phyloP scores from a whole-genome alignment of 805 yeast species.

The Candida adriatica region DNA sequence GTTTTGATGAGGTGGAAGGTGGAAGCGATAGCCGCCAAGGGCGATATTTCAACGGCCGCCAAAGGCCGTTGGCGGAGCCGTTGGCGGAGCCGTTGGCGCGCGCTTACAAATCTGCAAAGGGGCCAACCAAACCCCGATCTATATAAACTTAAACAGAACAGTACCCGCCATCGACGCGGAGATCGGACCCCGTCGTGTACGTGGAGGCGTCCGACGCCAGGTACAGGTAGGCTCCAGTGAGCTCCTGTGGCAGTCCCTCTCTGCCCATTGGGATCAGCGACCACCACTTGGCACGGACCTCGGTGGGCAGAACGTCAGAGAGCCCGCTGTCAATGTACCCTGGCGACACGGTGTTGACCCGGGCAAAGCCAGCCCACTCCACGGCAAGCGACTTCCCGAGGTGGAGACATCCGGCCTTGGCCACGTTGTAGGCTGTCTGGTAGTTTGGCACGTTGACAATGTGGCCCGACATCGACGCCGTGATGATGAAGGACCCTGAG shows the following conservation, averaged over 20 bases:
- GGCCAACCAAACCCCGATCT: neutral
- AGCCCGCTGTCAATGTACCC: conserved; percentile 81
- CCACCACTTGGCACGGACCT: conserved; percentile 43
- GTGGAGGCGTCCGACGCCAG: conserved; percentile 77
- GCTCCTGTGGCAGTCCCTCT: conserved; percentile 65
- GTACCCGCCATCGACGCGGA: conserved; percentile 78
- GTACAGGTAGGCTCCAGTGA: conserved; percentile 74
- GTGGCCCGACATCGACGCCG: conserved; percentile 88
- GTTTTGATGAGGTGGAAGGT: too few relatives aligned
- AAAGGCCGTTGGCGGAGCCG: too few relatives aligned
- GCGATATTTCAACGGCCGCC: too few relatives aligned
- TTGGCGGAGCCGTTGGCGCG: too few relatives aligned
- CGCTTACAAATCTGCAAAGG: neutral
- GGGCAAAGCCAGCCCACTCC: conserved; percentile 76
- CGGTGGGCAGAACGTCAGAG: conserved; percentile 39
- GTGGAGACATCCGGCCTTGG: conserved; percentile 20
- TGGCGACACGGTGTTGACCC: conserved; percentile 77
- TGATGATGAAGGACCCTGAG: conserved; percentile 70
- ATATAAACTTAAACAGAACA: conserved; percentile 12
- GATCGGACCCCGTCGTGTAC: conserved; percentile 73
- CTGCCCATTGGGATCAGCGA: conserved; percentile 61
- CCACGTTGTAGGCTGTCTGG: conserved; percentile 70
- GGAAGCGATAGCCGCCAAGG: too few relatives aligned
- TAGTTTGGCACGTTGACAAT: conserved; percentile 82
- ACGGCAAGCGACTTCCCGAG: conserved; percentile 41